These are phyloP conservation scores for Vitis cinerea DNA, from an alignment of 164 flowering plant genomes.

Conservation along the genomic window DNA sequence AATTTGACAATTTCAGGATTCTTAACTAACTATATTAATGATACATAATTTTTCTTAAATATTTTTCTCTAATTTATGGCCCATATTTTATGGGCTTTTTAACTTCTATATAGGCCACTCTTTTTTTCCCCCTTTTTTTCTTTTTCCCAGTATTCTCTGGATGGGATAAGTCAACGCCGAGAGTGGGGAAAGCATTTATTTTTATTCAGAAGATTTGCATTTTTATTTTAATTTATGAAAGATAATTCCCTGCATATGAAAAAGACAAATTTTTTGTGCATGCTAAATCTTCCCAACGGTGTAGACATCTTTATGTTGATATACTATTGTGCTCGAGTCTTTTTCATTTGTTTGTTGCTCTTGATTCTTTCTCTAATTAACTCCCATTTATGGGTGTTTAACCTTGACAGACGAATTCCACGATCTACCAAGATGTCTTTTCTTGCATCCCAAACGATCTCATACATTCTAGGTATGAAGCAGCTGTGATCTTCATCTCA, in stretches of 20 bases:
- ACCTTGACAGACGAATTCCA: conserved; percentile 67
- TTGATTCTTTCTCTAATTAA: neutral
- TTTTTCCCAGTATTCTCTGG: neutral
- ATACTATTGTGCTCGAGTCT: neutral
- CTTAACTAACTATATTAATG: neutral
- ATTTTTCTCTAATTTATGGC: neutral
- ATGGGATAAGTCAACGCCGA: too few relatives aligned
- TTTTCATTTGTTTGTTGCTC: neutral
- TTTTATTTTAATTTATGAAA: too few relatives aligned
- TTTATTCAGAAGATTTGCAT: too few relatives aligned
- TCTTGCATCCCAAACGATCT: conserved; percentile 90
- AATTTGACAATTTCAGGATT: neutral
- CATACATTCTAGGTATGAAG: conserved; percentile 73
- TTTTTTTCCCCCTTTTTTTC: neutral
- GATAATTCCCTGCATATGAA: too few relatives aligned
- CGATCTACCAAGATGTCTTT: conserved; percentile 89
- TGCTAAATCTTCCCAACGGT: neutral
- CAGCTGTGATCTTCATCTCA: neutral
- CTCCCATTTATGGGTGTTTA: neutral
- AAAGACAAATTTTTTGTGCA: neutral
- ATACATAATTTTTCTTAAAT: neutral
- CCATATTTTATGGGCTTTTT: neutral
- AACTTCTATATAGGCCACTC: neutral
- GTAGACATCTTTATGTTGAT: neutral
- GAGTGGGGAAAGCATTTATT: too few relatives aligned